Conservation (phyloP, 345 rosid species). For the Ailanthus altissimus region DNA sequence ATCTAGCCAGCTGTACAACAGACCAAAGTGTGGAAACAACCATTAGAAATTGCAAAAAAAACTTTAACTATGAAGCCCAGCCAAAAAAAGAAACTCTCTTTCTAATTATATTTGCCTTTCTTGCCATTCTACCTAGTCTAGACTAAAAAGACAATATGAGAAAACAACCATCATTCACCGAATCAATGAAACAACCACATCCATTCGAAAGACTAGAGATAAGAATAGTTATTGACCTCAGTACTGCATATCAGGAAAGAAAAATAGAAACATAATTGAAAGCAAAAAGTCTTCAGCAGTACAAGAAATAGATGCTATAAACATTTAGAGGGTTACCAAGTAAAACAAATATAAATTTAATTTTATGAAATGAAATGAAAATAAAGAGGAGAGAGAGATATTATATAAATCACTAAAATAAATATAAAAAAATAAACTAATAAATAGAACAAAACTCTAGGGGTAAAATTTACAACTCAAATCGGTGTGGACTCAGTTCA, state of each 20-base stretch:
- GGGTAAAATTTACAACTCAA: too few relatives aligned
- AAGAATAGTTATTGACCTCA: not conserved
- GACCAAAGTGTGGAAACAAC: not conserved
- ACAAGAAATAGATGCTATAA: not conserved
- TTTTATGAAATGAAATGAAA: too few relatives aligned
- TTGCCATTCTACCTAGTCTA: not conserved
- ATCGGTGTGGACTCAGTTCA: too few relatives aligned
- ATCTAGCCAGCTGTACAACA: not conserved
- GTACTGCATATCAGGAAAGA: not conserved
- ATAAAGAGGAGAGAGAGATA: too few relatives aligned
- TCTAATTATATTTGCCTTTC: not conserved
- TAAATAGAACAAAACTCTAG: too few relatives aligned
- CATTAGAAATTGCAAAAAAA: not conserved
- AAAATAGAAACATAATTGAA: not conserved
- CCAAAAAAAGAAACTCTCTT: not conserved
- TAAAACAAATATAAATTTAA: slow-evolving; percentile 46
- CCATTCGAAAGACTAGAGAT: not conserved
- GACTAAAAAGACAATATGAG: not conserved
- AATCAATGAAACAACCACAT: not conserved
- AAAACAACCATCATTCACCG: not conserved
- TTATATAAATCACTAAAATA: too few relatives aligned
- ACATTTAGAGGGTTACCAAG: not conserved
- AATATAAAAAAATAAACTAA: too few relatives aligned
- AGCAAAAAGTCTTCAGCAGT: not conserved
- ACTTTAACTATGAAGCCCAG: not conserved